Conservation (phyloP, 176 grass and related monocot genomes). For the Aechmea fasciata region DNA sequence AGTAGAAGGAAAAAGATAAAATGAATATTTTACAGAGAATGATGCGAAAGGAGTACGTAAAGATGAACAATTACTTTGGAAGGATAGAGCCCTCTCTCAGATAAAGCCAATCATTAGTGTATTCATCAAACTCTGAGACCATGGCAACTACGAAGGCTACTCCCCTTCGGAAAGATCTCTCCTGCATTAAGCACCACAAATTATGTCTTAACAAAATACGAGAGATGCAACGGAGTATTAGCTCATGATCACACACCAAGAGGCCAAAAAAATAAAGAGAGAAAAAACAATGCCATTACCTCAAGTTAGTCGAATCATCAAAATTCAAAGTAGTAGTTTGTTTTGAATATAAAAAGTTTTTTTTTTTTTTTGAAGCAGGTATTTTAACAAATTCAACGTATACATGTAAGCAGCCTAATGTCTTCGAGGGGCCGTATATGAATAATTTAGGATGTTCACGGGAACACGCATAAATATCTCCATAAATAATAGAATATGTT, state of each 20-base stretch:
- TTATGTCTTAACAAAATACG: background rate
- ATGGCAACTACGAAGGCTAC: slow-evolving; percentile 73
- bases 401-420: too few species aligned
- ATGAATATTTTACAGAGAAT: slow-evolving; percentile 5
- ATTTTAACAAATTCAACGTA: too few species aligned
- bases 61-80: slow-evolving; percentile 47
- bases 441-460: too few species aligned
- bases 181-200: slow-evolving; percentile 23
- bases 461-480: too few species aligned
- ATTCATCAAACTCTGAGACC: slow-evolving; percentile 90
- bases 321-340: too few species aligned
- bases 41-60: slow-evolving; percentile 2
- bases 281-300: slow-evolving; percentile 14
- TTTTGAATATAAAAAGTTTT: too few species aligned
- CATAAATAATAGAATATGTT: too few species aligned
- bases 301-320: too few species aligned
- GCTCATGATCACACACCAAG: background rate
- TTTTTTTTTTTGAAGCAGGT: too few species aligned
- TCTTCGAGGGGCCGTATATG: too few species aligned
- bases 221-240: background rate
- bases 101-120: slow-evolving; percentile 97
- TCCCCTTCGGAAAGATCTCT: slow-evolving; percentile 61
- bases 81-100: slow-evolving; percentile 78
- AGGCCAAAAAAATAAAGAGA: background rate
- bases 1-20: background rate